phyloP scores from a whole-genome alignment of 208 protist species.

The Leishmania major region DNA sequence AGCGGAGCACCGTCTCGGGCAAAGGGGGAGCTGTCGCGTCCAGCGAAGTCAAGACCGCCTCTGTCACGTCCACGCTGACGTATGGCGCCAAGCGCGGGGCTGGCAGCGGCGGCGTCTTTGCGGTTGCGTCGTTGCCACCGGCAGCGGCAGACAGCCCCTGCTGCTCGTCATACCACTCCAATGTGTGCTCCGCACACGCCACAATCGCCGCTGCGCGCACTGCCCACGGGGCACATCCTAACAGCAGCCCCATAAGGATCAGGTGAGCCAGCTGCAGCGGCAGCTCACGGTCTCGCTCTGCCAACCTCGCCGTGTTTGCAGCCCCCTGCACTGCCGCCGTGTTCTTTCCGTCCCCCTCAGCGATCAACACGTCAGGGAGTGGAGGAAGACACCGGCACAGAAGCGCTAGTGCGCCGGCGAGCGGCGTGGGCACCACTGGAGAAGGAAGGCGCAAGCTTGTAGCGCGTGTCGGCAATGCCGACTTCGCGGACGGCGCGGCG shows the following conservation, averaged over 20 bases:
- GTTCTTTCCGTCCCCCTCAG: not conserved
- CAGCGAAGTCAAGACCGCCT: constrained; percentile 18
- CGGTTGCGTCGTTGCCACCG: not conserved
- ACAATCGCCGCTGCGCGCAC: constrained; percentile 32
- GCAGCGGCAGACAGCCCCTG: not conserved
- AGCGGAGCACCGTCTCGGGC: constrained; percentile 10
- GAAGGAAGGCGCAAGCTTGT: not conserved
- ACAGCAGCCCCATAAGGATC: constrained; percentile 58
- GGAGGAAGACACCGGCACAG: constrained; percentile 24
- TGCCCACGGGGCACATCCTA: constrained; percentile 33
- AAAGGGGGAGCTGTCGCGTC: constrained; percentile 11
- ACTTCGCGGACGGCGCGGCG: not conserved
- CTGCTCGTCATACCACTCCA: constrained; percentile 18
- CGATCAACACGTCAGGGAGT: not conserved
- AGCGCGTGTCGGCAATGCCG: not conserved
- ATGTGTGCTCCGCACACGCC: constrained; percentile 15
- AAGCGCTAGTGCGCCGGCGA: constrained; percentile 18
- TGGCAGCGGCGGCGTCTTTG: not conserved
- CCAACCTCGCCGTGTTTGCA: not conserved
- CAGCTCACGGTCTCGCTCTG: constrained; percentile 32
- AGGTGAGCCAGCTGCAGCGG: constrained; percentile 78
- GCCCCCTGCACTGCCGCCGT: not conserved
- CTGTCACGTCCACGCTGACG: constrained; percentile 28
- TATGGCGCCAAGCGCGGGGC: not conserved
- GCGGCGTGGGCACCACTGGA: constrained; percentile 1